Evolutionary conservation across 805 yeast genomes (phyloP), one percentile per base, ranked within the genome.

Genomic region (Ogataea degrootiae): DNA sequence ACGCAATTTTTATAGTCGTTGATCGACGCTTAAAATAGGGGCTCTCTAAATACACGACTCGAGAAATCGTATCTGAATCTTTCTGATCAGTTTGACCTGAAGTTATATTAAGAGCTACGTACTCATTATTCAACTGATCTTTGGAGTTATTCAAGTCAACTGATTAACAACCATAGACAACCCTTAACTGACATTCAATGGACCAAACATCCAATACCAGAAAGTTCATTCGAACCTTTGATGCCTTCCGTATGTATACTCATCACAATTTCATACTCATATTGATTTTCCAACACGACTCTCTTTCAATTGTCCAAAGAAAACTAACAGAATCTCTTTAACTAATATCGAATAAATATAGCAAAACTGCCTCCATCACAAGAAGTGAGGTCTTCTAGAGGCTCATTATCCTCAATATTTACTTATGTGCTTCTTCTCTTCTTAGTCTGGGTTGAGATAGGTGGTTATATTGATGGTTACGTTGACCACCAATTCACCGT

Each of bases 391-490:
- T 85, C 96, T 1, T 68, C 77, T 29, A 74, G 94, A 52, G 97
- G 97, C 34, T 91, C 94, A 5, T 62, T 79, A 16, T 79, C 90
- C 15, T 83, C 96, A 0, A 55, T 88, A 4, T 39, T 85, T 42
- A 81, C 90, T 15, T 72, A 76, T n/a, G 53, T 85, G 23, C 73
- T 77, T 48, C 76, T 86, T 16, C 58, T 88, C 15, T 79, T 89
- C 59, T 70, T 91, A 35, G 65, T 87, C 6, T 92, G 95, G 87
- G 79, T 87, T 14, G 95, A 91, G 61, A 67, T 90, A 29, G 96
- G 97, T 7, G 84, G 86, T 14, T 87, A 76, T 62, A 71, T 91
- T 47, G 96, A 94, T 46, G 97, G 97, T 2, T 76, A 75, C 47
- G 76, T 85, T 7, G 89, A 83, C 57, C 86, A 84, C 54, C 87